Base-by-base conservation (phyloP, 495 filamentous ascomycete species). In the Daldinia decipiens region DNA sequence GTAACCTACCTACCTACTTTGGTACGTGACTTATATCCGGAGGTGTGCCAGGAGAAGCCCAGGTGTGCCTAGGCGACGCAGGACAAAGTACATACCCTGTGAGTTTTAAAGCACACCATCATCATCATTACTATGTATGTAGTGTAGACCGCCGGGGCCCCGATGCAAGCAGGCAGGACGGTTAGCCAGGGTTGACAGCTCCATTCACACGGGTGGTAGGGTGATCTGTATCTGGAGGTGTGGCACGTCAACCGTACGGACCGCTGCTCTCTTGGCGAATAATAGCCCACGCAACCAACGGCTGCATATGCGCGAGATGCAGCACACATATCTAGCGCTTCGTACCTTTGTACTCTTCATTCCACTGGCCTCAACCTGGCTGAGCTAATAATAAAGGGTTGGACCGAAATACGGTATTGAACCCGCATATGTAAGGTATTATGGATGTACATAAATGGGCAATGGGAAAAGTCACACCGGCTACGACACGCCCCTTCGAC, bases 221-320 rank as follows among this genome's bases (percentile, higher is more conserved):
- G 72, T 71, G 65, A 74, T 74, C 71, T 73, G 71, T 74, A 70
- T 70, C 71, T 73, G 62, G 62, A 73, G 65, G 69, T 70, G 67
- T 75, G 72, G 72, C 65, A 73, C 59, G 57, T 66, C 62, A 59
- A 58, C 67, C 47, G 61, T 67, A 66, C 68, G 57, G 68, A 72
- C 32, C 57, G 63, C 47, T 65, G 54, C 36, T 51, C 59, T 57
- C 63, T 74, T 63, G 69, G 62, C 70, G 65, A 76, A 76, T 76
- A 59, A 65, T 62, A 71, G 65, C 67, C 64, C 59, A 63, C 64
- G 67, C 55, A 53, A 68, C 71, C 75, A 76, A 68, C 74, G 69
- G 77, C 69, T 77, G 76, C 77, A 79, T 76, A 77, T 78, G 75
- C 72, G 74, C 63, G 73, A 77, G 76, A 74, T 79, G 78, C 78